phyloP scores from a whole-genome alignment of 768 basidiomycete genomes.

The Leccinum longicurvipes region DNA sequence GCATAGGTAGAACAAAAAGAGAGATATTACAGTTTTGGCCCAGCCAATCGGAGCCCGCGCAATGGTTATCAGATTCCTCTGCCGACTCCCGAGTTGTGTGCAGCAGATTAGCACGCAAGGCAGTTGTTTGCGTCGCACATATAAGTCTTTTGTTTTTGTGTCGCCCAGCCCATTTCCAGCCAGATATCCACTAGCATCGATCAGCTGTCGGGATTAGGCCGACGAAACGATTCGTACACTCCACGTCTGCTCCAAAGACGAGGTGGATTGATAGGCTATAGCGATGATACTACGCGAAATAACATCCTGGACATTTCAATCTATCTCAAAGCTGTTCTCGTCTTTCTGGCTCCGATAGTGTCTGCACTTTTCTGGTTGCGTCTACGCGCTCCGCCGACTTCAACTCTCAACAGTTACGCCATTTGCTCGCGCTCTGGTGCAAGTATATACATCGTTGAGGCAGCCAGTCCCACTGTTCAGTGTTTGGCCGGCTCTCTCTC shows the following conservation, averaged over 20 bases:
- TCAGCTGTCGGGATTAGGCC: conserved; percentile 4
- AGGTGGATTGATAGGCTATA: neutral
- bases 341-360: conserved; percentile 2
- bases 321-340: neutral
- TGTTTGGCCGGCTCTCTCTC: conserved; percentile 59
- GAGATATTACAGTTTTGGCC: neutral
- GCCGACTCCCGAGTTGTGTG: neutral
- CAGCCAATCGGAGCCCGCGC: neutral
- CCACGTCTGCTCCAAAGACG: neutral
- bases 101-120: too few species aligned
- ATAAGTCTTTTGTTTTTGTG: neutral
- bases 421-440: conserved; percentile 55
- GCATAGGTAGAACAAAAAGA: neutral
- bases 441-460: conserved; percentile 68
- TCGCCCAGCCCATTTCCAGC: neutral
- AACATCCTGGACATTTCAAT: neutral
- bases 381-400: neutral
- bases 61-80: neutral
- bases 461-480: conserved; percentile 46
- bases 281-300: neutral
- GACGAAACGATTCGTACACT: conserved; percentile 5
- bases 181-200: neutral
- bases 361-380: conserved; percentile 11
- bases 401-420: conserved; percentile 42
- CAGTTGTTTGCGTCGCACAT: too few species aligned